Percentiles rank a stretch among this genome's conserved stretches.
Evolutionary conservation across 2,329 filamentous ascomycete genomes (phyloP).

Genomic region (Fusarium foetens): DNA sequence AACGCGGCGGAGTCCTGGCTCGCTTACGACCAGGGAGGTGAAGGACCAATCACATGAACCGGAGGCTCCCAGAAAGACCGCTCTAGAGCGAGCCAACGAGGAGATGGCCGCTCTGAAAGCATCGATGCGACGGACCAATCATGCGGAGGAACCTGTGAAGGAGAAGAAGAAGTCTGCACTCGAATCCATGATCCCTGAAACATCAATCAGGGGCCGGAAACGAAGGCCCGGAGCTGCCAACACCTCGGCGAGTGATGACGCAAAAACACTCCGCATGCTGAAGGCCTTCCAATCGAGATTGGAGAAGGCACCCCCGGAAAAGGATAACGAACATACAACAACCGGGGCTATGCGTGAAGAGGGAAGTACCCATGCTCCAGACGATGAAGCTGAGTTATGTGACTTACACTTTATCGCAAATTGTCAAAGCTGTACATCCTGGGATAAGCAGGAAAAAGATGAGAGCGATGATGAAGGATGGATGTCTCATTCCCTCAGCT

Average conservation of each 20-base stretch:
- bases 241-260: constrained; percentile 65
- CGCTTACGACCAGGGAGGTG: constrained; percentile 18
- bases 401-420: constrained; percentile 96
- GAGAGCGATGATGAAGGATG: constrained; percentile 75
- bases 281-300: constrained; percentile 84
- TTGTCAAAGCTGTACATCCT: constrained; percentile 89
- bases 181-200: constrained; percentile 79
- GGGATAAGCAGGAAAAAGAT: constrained; percentile 74
- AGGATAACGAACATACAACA: constrained; percentile 41
- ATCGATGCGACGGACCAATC: constrained; percentile 77
- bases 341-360: constrained; percentile 42
- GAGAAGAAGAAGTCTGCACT: constrained; percentile 74
- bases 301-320: constrained; percentile 61
- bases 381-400: constrained; percentile 80
- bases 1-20: constrained; percentile 21
- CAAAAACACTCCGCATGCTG: constrained; percentile 74
- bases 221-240: constrained; percentile 68
- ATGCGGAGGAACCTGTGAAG: constrained; percentile 58
- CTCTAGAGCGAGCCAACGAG: constrained; percentile 77
- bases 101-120: constrained; percentile 84
- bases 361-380: constrained; percentile 46
- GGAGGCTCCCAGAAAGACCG: constrained; percentile 56
- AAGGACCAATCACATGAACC: constrained; percentile 41
- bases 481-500: constrained; percentile 87
- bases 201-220: constrained; percentile 76